Base-by-base conservation (phyloP, 176 grass and related monocot genomes). In the Hordeum marinum region DNA sequence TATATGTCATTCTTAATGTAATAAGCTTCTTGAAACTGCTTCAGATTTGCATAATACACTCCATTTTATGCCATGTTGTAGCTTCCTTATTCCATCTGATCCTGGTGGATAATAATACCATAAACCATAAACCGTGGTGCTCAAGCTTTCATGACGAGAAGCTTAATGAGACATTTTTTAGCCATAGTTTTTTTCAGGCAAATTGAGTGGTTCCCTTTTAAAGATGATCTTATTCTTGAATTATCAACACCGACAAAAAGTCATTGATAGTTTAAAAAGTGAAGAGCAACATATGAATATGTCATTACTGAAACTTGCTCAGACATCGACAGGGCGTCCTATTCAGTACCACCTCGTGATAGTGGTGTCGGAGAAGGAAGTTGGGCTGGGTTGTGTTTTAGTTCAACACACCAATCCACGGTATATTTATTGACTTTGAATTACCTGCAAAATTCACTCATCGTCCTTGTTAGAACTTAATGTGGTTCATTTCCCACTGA, bases 341-440 rank as follows among this genome's bases (percentile, higher is more conserved):
- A 95, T 90, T 94, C 96, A 63, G 93, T 98, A 68, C 86, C 92
- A 74, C 96, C 96, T 39, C 87, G 11, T 41, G 93, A 95, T 90
- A 75, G 77, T 83, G 93, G 91, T 63, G 52, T 95, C 40, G 93
- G 91, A 45, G 93, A 98, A 92, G 96, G 89, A 75, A 94, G 96
- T 83, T 98, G 96, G 96, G 81, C 96, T 81, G 96, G 96, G 60
- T 26, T 94, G 42, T 89, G 87, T 76, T 95, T 98, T 80, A 94
- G 93, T 68, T 91, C 90, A 20, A 67, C 61, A 26, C 89, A 98
- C 43, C 76, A 26, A 77, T 93, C 91, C 10, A 96, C 85, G 68
- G 96, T 98, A 98, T 52, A 67, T 24, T 73, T 82, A 11, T 27
- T 21, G 17, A 39, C 10, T 72, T 63, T 26, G 18, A 2, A 32